Evolutionary conservation across 495 filamentous ascomycete species (phyloP), one percentile per base, ranked within the genome.

Genomic region (Astrothelium macrocarpum): DNA sequence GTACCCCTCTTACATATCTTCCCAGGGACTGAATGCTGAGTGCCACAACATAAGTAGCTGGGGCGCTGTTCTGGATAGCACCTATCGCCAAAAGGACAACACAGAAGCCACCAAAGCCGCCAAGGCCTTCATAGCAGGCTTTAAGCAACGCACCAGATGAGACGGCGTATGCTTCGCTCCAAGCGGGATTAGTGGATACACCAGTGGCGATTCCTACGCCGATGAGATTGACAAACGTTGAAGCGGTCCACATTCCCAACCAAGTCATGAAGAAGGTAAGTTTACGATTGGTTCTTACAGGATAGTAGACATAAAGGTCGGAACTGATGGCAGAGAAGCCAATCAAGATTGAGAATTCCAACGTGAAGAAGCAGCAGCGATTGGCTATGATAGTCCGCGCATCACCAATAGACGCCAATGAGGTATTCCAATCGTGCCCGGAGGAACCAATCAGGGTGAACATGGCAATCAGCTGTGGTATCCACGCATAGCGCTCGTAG

Each of bases 71-170:
- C 7, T 67, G 63, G 12, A 62, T 60, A 43, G 64, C 66, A 20
- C 70, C 62, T 14, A 71, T 31, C 1, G 70, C 70, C 36, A 69
- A 32, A 34, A 71, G 42, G 25, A 71, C 70, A 34, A 59, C 56
- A 61, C 70, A 71, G 61, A 71, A 71, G 32, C 67, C 64, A 32
- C 70, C 70, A 53, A 71, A 71, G 43, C 45, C 32, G 26, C 59
- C 34, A 31, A 71, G 61, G 14, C 59, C 59, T 16, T 53, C 53
- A 43, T 53, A 70, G 20, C 62, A 59, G 16, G 61, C 65, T 14
- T 60, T 59, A 36, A 71, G 66, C 26, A 71, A 39, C 71, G 74
- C 77, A 53, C 70, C 70, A 25, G 61, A 70, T 28, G 68, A 67
- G 60, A 62, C 60, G 3, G 23, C 45, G 62, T 66, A 72, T 1